These are phyloP conservation scores for Bruguiera sexangula DNA, from an alignment of 345 rosid genomes.

Conservation along the genomic window DNA sequence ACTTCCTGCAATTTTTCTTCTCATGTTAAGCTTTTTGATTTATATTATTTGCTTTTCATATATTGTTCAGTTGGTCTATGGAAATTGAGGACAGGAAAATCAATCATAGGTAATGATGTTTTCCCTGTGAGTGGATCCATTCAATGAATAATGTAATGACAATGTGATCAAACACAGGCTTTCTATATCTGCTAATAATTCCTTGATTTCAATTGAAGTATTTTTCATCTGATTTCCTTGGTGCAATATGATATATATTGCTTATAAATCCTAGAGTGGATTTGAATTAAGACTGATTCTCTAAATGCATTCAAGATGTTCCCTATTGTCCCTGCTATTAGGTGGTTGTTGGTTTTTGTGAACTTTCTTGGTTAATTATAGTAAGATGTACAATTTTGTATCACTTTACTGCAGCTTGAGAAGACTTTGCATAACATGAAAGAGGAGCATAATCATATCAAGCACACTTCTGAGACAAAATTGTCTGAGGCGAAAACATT, in stretches of 20 bases:
- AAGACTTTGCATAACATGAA: slow-evolving; percentile 52
- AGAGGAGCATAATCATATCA: slow-evolving; percentile 45
- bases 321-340: neutral
- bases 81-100: neutral
- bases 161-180: too few species aligned
- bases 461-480: slow-evolving; percentile 58
- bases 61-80: neutral
- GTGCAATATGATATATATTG: too few species aligned
- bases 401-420: slow-evolving; percentile 55
- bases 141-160: too few species aligned
- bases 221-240: too few species aligned
- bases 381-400: neutral
- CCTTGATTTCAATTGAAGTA: too few species aligned
- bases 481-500: slow-evolving; percentile 61
- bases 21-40: neutral
- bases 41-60: too few species aligned
- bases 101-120: too few species aligned
- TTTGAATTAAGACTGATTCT: too few species aligned
- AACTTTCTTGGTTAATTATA: slow-evolving; percentile 12
- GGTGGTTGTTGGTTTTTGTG: neutral
- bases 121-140: too few species aligned
- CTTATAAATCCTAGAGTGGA: too few species aligned
- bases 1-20: neutral
- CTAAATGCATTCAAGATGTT: neutral
- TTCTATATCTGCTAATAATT: too few species aligned